Conservation (phyloP, 148 eudicot species). For the Vaccinium darrowii region DNA sequence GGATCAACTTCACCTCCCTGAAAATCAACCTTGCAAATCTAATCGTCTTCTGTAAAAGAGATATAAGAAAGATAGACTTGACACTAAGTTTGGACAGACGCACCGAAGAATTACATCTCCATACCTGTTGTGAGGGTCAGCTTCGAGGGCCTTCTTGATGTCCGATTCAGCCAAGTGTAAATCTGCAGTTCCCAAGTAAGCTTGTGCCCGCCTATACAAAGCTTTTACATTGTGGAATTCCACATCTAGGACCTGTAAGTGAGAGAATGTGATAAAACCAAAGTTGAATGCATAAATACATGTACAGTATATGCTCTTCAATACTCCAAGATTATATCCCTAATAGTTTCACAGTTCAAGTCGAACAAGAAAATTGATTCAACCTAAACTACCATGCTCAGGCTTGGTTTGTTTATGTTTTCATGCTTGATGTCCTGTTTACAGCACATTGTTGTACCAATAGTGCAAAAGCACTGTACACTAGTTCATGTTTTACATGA, state of each 20-base stretch:
- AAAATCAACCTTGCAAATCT: conserved; percentile 7
- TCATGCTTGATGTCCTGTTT: background rate
- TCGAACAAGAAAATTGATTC: background rate
- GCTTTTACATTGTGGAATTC: conserved; percentile 63
- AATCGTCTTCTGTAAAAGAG: background rate
- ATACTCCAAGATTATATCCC: background rate
- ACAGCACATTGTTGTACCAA: background rate
- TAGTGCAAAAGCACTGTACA: background rate
- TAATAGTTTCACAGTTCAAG: background rate
- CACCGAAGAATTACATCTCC: background rate
- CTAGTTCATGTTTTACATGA: background rate
- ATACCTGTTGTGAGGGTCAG: conserved; percentile 62
- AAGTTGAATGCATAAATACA: background rate
- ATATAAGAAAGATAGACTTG: background rate
- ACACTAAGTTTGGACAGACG: background rate
- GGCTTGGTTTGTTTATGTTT: background rate
- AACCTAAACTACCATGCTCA: background rate
- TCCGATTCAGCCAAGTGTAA: conserved; percentile 56
- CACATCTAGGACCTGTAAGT: conserved; percentile 47
- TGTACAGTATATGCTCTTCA: background rate
- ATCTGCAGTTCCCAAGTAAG: conserved; percentile 48
- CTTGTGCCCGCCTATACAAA: conserved; percentile 61
- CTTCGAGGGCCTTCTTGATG: conserved; percentile 62
- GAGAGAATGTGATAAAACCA: background rate
- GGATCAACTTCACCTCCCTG: conserved; percentile 60